These are phyloP conservation scores for Spathaspora arborariae DNA, from an alignment of 805 yeast species.

Conservation along the genomic window DNA sequence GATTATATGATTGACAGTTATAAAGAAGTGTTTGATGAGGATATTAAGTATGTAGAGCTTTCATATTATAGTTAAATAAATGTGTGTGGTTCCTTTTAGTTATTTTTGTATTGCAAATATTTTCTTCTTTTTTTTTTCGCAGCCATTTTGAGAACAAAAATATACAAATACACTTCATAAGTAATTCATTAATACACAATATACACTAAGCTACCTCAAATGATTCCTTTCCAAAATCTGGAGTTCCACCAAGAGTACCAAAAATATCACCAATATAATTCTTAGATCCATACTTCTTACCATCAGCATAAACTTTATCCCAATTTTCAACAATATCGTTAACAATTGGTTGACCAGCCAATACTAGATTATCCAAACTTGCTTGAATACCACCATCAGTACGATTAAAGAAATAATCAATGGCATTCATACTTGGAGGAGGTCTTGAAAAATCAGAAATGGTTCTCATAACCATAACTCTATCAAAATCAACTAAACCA, in stretches of 20 bases:
- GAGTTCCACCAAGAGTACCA: slow-evolving; percentile 48
- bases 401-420: slow-evolving; percentile 47
- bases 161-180: too few species aligned
- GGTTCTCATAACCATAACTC: slow-evolving; percentile 59
- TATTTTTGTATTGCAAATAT: too few species aligned
- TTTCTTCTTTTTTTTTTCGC: too few species aligned
- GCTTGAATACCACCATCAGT: slow-evolving; percentile 50
- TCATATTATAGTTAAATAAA: neutral
- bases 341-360: slow-evolving; percentile 53
- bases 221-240: slow-evolving; percentile 32
- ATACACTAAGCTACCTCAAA: slow-evolving; percentile 9
- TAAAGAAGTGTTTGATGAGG: slow-evolving; percentile 9
- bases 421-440: slow-evolving; percentile 45
- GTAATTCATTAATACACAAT: neutral
- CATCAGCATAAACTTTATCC: slow-evolving; percentile 30
- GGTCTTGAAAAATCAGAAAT: slow-evolving; percentile 57
- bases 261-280: slow-evolving; percentile 62
- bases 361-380: slow-evolving; percentile 48
- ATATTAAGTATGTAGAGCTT: too few species aligned
- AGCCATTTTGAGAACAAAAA: too few species aligned
- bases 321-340: slow-evolving; percentile 51
- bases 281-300: slow-evolving; percentile 30
- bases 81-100: too few species aligned
- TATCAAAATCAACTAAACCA: slow-evolving; percentile 54
- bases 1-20: slow-evolving; percentile 47